Evolutionary conservation across 441 rosid genomes (phyloP).

Genomic region (Kokia cookei): DNA sequence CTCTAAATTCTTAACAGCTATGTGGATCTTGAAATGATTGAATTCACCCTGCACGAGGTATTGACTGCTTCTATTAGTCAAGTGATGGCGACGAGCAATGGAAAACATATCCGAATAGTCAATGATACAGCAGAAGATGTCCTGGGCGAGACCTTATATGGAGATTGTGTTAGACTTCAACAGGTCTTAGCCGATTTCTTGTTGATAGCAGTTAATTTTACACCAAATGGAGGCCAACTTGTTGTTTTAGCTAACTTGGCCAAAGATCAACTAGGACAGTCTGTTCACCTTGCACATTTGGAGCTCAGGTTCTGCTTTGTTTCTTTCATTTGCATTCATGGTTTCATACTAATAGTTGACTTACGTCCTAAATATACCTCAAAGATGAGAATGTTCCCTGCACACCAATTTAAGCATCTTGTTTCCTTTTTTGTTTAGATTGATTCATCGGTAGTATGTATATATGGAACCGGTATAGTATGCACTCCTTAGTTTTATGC

Average conservation of each 20-base stretch:
- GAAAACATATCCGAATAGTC: slow-evolving; percentile 52
- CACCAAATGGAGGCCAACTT: slow-evolving; percentile 65
- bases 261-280: slow-evolving; percentile 65
- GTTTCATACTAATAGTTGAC: too few relatives aligned
- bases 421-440: background rate
- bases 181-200: slow-evolving; percentile 84
- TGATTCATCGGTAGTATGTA: background rate
- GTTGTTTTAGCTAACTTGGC: slow-evolving; percentile 50
- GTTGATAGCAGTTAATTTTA: slow-evolving; percentile 46
- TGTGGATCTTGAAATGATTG: slow-evolving; percentile 74
- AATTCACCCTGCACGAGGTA: slow-evolving; percentile 58
- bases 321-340: background rate
- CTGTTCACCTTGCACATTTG: slow-evolving; percentile 72
- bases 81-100: slow-evolving; percentile 64
- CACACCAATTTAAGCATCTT: background rate
- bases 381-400: background rate
- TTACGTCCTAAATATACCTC: background rate
- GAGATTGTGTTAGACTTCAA: slow-evolving; percentile 84
- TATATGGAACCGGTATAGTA: background rate
- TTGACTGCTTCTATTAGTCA: slow-evolving; percentile 74
- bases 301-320: slow-evolving; percentile 60
- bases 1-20: slow-evolving; percentile 32
- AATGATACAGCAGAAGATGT: slow-evolving; percentile 57
- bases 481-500: background rate
- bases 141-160: slow-evolving; percentile 59